Evolutionary conservation across 768 basidiomycete species (phyloP), one percentile per base, ranked within the genome.

Genomic region (Boletus subcaerulescens): DNA sequence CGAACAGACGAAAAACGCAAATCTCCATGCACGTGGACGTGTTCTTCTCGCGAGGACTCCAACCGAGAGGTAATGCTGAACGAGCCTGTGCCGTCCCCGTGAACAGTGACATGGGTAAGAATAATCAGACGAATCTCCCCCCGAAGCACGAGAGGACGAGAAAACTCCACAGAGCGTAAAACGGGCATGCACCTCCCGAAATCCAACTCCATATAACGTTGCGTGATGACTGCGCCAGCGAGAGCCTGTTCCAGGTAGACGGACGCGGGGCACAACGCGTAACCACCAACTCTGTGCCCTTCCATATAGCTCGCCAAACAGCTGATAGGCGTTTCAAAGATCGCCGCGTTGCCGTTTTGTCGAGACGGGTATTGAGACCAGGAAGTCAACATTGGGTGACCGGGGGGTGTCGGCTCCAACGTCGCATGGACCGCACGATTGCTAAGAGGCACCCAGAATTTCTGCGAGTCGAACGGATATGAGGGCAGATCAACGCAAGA

Each of bases 211-310:
- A 73, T 62, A 18, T 77, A 65, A 12, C 65, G 65, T 24, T 65
- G 64, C 4, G 75, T 61, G 32, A 80, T 71, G 31, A 71, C 54
- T 12, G 80, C 70, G 1, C 77, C 80, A 7, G 80, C 76, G 35
- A 80, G 67, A 0, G 74, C 80, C 40, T 82, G 77, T 58, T 87
- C 85, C 13, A 83, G 63, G 58, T 86, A 86, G 2, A 87, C 77
- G 0, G 85, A 86, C 1, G 83, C 86, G 11, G 87, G 86, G 58
- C 86, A 87, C 5, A 87, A 73, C 0, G 82, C 73, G 33, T 75
- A 52, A 5, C 76, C 80, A 7, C 74, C 79, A 8, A 88, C 85
- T n/a, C 63, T 72, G 53, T 89, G 87, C 0, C 85, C 84, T 20
- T 66, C 56, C 8, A 89, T 82, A 53, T 74, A 76, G 14, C 60